Conservation (phyloP, 2,329 filamentous ascomycete genomes). For the Pleoardoris graminearum region DNA sequence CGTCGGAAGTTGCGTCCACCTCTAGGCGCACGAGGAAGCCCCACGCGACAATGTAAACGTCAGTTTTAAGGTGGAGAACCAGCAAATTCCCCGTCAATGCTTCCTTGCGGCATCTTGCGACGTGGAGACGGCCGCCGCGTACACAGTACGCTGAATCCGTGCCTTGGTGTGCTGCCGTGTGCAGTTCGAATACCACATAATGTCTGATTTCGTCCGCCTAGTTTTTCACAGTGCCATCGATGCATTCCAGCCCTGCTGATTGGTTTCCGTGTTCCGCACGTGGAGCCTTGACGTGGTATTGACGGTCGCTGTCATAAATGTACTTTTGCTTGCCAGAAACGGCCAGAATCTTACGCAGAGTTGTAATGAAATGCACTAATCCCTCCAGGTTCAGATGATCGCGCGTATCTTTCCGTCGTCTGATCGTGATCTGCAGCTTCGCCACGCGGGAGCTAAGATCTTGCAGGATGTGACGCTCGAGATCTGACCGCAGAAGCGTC, state of each 20-base stretch:
- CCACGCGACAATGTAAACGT: slow-evolving; percentile 20
- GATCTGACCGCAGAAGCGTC: background rate
- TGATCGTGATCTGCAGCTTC: slow-evolving; percentile 36
- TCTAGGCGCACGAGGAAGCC: background rate
- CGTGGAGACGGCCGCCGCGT: slow-evolving; percentile 18
- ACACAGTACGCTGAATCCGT: slow-evolving; percentile 20
- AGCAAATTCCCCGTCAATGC: slow-evolving; percentile 2
- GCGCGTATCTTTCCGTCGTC: slow-evolving; percentile 16
- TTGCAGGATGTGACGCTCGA: slow-evolving; percentile 25
- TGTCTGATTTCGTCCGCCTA: slow-evolving; percentile 15
- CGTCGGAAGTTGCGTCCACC: slow-evolving; percentile 7
- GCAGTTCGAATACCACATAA: slow-evolving; percentile 14
- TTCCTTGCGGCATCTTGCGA: slow-evolving; percentile 6
- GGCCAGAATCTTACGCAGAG: slow-evolving; percentile 14
- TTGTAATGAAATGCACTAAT: slow-evolving; percentile 9
- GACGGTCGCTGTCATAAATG: slow-evolving; percentile 31
- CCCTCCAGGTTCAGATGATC: slow-evolving; percentile 19
- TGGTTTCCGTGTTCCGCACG: slow-evolving; percentile 1
- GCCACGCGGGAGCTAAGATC: slow-evolving; percentile 41
- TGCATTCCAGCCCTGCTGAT: background rate
- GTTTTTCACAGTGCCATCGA: slow-evolving; percentile 3
- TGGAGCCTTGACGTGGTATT: slow-evolving; percentile 29
- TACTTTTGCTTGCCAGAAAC: slow-evolving; percentile 20
- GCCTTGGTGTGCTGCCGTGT: slow-evolving; percentile 20
- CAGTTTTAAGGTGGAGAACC: slow-evolving; percentile 23